Conservation (phyloP, 805 yeast species). For the Candida xiaguanensis region DNA sequence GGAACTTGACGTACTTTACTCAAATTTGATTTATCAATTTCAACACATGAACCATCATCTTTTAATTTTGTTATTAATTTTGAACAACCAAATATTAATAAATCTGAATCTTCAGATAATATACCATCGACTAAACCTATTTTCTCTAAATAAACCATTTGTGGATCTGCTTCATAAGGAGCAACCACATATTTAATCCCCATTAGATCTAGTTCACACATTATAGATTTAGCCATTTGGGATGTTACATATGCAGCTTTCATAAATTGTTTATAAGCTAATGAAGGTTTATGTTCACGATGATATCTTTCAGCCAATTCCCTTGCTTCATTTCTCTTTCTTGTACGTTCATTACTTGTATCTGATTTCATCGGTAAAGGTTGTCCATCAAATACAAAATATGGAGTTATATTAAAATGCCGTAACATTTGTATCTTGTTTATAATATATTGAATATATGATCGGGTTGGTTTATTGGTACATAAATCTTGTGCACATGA, state of each 20-base stretch:
- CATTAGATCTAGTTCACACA: conserved; percentile 60
- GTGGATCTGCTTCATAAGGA: conserved; percentile 98
- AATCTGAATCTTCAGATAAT: conserved; percentile 91
- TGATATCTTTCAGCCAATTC: conserved; percentile 51
- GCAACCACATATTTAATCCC: conserved; percentile 79
- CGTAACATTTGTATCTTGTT: conserved; percentile 64
- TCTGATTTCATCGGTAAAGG: conserved; percentile 71
- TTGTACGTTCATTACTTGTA: conserved; percentile 65
- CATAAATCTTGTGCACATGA: conserved; percentile 84
- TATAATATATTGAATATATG: conserved; percentile 66
- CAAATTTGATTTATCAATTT: conserved; percentile 59
- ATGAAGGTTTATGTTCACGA: conserved; percentile 48
- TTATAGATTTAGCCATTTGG: conserved; percentile 83
- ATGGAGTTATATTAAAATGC: conserved; percentile 71
- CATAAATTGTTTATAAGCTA: conserved; percentile 66
- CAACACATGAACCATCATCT: conserved; percentile 70
- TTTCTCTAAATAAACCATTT: conserved; percentile 84
- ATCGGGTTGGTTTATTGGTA: conserved; percentile 62
- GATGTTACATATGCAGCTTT: conserved; percentile 87
- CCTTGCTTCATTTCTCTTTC: conserved; percentile 55
- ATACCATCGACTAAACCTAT: conserved; percentile 76
- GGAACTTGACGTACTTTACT: conserved; percentile 42
- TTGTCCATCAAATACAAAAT: conserved; percentile 92
- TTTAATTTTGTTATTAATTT: conserved; percentile 77
- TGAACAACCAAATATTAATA: conserved; percentile 81